Conservation (phyloP, 495 filamentous ascomycete species). For the Diplogelasinospora grovesii region DNA sequence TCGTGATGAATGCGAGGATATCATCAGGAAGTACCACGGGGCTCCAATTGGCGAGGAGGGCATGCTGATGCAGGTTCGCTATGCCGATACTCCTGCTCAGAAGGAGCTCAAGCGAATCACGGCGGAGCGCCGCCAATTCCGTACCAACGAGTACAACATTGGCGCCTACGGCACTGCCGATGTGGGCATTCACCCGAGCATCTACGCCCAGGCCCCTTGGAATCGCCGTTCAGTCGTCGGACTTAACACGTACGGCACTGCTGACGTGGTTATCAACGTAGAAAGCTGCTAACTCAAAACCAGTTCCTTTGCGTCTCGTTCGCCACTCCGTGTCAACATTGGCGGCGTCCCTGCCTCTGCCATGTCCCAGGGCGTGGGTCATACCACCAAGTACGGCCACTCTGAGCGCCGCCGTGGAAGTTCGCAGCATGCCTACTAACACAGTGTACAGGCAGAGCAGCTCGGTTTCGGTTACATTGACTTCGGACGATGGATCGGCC, state of each 20-base stretch:
- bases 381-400: constrained; percentile 22
- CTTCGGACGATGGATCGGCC: constrained; percentile 37
- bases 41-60: constrained; percentile 60
- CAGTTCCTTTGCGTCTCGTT: constrained; percentile 23
- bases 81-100: constrained; percentile 92
- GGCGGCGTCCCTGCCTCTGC: constrained; percentile 10
- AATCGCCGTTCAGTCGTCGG: constrained; percentile 24
- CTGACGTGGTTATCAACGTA: not conserved
- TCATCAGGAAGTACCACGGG: constrained; percentile 79
- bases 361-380: constrained; percentile 12
- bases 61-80: constrained; percentile 83
- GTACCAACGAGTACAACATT: constrained; percentile 88
- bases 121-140: constrained; percentile 84
- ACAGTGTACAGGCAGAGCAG: constrained; percentile 20
- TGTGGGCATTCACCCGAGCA: constrained; percentile 42
- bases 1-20: constrained; percentile 78
- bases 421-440: constrained; percentile 22
- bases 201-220: constrained; percentile 32
- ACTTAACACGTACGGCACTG: constrained; percentile 16
- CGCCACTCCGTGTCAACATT: constrained; percentile 11
- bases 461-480: constrained; percentile 17
- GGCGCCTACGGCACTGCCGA: constrained; percentile 50
- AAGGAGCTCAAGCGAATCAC: constrained; percentile 94
- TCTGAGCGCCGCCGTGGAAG: not conserved
- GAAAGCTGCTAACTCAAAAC: constrained; percentile 9